Conservation (phyloP, 139 green algal genomes). For the Coccomyxa sp. region DNA sequence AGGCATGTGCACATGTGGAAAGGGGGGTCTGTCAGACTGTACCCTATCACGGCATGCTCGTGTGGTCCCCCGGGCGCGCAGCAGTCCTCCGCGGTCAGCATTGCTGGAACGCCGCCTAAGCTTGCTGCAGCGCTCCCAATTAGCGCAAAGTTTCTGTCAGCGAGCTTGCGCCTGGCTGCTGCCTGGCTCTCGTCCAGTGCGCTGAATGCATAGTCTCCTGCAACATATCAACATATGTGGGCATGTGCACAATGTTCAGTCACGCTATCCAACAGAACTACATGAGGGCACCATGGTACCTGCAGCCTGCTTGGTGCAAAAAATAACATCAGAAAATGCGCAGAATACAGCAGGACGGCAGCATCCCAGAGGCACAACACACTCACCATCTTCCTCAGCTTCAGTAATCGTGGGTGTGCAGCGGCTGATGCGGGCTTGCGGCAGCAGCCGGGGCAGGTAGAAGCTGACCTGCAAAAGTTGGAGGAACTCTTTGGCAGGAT, state of each 20-base stretch:
- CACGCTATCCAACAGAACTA: neutral
- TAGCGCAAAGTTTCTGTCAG: constrained; percentile 56
- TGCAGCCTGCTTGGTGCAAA: too few species aligned
- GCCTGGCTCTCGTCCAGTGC: constrained; percentile 2
- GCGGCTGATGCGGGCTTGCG: constrained; percentile 36
- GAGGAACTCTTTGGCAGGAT: too few species aligned
- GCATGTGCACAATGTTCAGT: constrained; percentile 8
- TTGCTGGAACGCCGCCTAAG: constrained; percentile 64
- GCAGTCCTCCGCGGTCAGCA: constrained; percentile 52
- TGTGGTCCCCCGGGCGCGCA: constrained; percentile 4
- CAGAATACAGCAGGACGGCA: too few species aligned
- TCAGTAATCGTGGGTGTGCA: neutral
- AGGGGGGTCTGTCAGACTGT: neutral
- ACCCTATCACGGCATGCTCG: neutral
- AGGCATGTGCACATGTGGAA: too few species aligned
- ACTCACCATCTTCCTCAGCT: constrained; percentile 35
- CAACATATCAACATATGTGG: too few species aligned
- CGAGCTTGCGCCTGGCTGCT: neutral
- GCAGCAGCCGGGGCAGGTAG: constrained; percentile 54
- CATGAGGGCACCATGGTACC: neutral
- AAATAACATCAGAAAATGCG: too few species aligned
- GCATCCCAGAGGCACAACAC: too few species aligned
- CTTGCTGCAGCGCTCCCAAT: constrained; percentile 30
- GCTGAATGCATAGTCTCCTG: neutral
- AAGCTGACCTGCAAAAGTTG: constrained; percentile 64